phyloP scores from a whole-genome alignment of 2,329 filamentous ascomycete species.

The Cordyceps militaris region DNA sequence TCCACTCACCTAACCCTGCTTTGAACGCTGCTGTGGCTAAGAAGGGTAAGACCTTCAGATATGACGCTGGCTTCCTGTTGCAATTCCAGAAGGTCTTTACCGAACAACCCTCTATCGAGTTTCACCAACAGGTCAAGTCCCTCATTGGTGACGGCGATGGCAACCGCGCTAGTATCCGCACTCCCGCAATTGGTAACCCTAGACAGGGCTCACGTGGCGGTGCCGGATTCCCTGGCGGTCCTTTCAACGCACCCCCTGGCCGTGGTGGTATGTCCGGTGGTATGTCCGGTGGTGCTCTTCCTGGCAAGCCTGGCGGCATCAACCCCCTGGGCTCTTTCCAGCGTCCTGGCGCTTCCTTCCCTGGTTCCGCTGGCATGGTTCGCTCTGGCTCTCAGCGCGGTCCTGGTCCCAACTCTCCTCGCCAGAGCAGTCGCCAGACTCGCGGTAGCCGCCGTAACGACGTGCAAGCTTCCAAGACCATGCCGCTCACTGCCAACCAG shows the following conservation, averaged over 20 bases:
- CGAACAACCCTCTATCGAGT: slow-evolving; percentile 91
- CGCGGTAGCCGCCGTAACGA: slow-evolving; percentile 64
- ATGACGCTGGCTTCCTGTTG: slow-evolving; percentile 89
- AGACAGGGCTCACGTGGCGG: slow-evolving; percentile 47
- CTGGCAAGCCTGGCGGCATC: slow-evolving; percentile 45
- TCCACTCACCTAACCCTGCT: slow-evolving; percentile 85
- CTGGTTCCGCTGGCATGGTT: slow-evolving; percentile 54
- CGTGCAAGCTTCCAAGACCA: slow-evolving; percentile 69
- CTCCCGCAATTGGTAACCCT: slow-evolving; percentile 49
- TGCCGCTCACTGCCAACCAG: slow-evolving; percentile 81
- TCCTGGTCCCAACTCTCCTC: slow-evolving; percentile 63
- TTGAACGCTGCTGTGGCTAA: slow-evolving; percentile 73
- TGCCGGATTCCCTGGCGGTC: slow-evolving; percentile 59
- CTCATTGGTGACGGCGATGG: slow-evolving; percentile 72
- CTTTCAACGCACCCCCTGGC: slow-evolving; percentile 47
- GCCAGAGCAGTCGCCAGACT: slow-evolving; percentile 55
- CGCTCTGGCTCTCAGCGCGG: slow-evolving; percentile 55
- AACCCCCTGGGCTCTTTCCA: slow-evolving; percentile 35
- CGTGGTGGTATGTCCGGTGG: slow-evolving; percentile 58
- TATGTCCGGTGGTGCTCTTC: slow-evolving; percentile 62
- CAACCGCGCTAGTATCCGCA: slow-evolving; percentile 49
- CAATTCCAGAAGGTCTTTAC: slow-evolving; percentile 96
- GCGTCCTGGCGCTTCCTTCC: slow-evolving; percentile 51
- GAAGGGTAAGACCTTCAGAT: slow-evolving; percentile 81
- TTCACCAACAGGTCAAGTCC: slow-evolving; percentile 83